phyloP scores from a whole-genome alignment of 75 land plant genomes.

The Pinus tabuliformis region DNA sequence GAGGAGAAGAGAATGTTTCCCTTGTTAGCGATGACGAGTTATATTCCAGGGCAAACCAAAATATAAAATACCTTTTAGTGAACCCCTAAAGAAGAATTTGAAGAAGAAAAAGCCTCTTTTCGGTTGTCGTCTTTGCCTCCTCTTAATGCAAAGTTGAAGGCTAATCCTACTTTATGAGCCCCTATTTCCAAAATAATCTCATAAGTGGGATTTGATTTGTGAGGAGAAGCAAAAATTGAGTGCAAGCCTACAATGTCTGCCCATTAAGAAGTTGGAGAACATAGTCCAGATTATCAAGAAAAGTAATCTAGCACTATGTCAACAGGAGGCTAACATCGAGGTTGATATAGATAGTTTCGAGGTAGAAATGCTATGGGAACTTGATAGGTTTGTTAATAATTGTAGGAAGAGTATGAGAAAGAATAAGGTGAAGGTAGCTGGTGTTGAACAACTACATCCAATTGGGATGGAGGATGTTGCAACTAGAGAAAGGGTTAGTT shows the following conservation, averaged over 20 bases:
- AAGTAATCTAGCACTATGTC: conserved; percentile 23
- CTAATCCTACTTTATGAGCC: not conserved
- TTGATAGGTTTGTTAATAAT: conserved; percentile 24
- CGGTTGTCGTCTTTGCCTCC: not conserved
- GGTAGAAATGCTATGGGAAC: conserved; percentile 57
- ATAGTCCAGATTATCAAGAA: conserved; percentile 47
- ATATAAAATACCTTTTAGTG: too few relatives aligned
- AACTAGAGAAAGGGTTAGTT: not conserved
- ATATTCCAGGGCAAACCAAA: too few relatives aligned
- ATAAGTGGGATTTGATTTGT: conserved; percentile 40
- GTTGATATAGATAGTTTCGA: conserved; percentile 52
- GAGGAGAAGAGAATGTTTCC: too few relatives aligned
- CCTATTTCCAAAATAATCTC: conserved; percentile 19
- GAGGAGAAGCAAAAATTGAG: conserved; percentile 47
- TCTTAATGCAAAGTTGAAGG: not conserved
- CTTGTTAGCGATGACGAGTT: too few relatives aligned
- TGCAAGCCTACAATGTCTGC: conserved; percentile 25
- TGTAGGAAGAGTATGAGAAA: conserved; percentile 9
- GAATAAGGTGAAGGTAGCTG: not conserved
- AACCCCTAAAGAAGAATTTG: conserved; percentile 1
- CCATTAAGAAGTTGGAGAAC: conserved; percentile 36
- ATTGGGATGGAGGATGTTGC: not conserved
- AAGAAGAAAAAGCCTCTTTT: conserved; percentile 6
- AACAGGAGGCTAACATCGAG: conserved; percentile 52
- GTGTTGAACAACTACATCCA: not conserved